phyloP scores from a whole-genome alignment of 1,284 basidiomycete species.

The Ustilago sp. region DNA sequence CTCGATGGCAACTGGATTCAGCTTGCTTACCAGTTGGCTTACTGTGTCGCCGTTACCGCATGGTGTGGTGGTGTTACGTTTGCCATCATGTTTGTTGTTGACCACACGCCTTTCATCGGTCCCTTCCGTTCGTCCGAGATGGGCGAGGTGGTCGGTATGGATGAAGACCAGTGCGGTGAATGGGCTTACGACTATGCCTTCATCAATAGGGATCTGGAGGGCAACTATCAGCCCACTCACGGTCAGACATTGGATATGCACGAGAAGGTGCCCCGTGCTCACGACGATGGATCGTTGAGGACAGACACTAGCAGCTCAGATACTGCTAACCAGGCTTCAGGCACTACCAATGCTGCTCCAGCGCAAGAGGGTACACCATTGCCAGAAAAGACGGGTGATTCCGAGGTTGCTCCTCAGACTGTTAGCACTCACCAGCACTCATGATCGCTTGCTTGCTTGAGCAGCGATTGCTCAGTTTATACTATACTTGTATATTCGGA shows the following conservation, averaged over 20 bases:
- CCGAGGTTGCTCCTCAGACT: neutral
- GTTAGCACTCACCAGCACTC: conserved; percentile 6
- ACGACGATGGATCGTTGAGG: conserved; percentile 26
- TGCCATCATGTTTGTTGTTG: conserved; percentile 76
- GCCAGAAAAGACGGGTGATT: neutral
- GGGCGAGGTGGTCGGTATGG: conserved; percentile 87
- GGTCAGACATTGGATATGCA: conserved; percentile 52
- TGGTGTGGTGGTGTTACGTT: conserved; percentile 74
- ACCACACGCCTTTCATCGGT: conserved; percentile 79
- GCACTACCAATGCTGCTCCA: conserved; percentile 4
- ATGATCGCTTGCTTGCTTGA: neutral
- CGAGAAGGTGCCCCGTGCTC: conserved; percentile 46
- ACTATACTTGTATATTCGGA: conserved; percentile 8
- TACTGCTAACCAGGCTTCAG: conserved; percentile 3
- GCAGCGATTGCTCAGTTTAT: neutral
- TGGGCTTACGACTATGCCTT: conserved; percentile 64
- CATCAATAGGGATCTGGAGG: conserved; percentile 63
- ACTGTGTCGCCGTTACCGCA: conserved; percentile 77
- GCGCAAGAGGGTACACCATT: neutral
- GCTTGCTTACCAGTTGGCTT: conserved; percentile 85
- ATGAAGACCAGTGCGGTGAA: conserved; percentile 77
- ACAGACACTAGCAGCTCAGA: conserved; percentile 22
- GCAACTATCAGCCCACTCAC: conserved; percentile 58
- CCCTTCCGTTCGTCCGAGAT: conserved; percentile 80
- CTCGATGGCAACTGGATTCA: conserved; percentile 78